phyloP scores from a whole-genome alignment of 805 yeast genomes.

The Zygotorulaspora danielsina region DNA sequence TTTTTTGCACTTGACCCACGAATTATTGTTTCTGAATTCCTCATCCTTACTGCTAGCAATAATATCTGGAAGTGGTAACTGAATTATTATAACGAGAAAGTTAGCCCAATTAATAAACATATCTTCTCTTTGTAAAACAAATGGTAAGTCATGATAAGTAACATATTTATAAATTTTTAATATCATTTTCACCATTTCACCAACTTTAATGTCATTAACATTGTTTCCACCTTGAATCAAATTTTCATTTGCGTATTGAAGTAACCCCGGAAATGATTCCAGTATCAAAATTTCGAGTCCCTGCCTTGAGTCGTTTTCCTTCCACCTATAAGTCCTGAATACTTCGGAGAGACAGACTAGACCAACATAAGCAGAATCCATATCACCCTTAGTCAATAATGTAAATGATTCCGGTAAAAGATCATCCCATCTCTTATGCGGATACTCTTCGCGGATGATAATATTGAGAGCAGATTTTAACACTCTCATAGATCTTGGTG shows the following conservation, averaged over 20 bases:
- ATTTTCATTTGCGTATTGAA: conserved; percentile 58
- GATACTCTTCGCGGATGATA: conserved; percentile 50
- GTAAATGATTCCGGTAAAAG: conserved; percentile 45
- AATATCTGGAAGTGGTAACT: conserved; percentile 43
- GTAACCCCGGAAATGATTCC: conserved; percentile 59
- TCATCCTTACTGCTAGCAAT: conserved; percentile 41
- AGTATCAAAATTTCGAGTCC: conserved; percentile 51
- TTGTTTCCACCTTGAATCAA: conserved; percentile 39
- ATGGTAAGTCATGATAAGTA: conserved; percentile 69
- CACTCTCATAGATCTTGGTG: conserved; percentile 40
- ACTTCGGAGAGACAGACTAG: conserved; percentile 67
- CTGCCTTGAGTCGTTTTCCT: conserved; percentile 49
- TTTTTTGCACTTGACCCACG: conserved; percentile 74
- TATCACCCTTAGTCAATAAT: conserved; percentile 44
- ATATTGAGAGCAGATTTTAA: conserved; percentile 49
- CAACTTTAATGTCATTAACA: conserved; percentile 39
- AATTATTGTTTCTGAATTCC: conserved; percentile 53
- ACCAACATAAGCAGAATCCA: conserved; percentile 55
- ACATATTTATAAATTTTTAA: conserved; percentile 76
- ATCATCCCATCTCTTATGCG: conserved; percentile 48
- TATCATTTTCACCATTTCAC: conserved; percentile 71
- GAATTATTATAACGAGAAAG: conserved; percentile 65
- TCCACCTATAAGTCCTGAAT: conserved; percentile 68
- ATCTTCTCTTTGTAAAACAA: conserved; percentile 51
- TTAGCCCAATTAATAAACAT: conserved; percentile 64